Percentiles rank a stretch among this genome's conserved stretches.
Conservation (phyloP, 225 moss, liverwort and hornwort species). For the Polytrichum formosum region DNA sequence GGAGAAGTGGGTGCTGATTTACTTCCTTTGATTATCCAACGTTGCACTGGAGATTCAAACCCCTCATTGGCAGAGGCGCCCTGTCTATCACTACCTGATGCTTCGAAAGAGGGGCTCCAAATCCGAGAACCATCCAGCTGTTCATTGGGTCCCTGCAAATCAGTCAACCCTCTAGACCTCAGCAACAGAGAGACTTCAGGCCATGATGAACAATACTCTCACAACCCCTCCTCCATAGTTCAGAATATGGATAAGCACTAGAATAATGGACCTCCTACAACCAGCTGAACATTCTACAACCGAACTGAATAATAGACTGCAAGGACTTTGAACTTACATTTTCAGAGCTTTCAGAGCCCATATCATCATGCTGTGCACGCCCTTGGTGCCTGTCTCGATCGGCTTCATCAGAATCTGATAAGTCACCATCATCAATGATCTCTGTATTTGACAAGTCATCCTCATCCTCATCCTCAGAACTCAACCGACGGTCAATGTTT, state of each 20-base stretch:
- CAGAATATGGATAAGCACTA: neutral
- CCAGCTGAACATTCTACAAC: neutral
- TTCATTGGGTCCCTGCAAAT: slow-evolving; percentile 46
- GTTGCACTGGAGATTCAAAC: slow-evolving; percentile 23
- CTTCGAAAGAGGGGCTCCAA: slow-evolving; percentile 47
- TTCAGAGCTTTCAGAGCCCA: slow-evolving; percentile 24
- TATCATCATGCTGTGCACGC: slow-evolving; percentile 7
- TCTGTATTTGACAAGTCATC: slow-evolving; percentile 45
- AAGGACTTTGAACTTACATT: slow-evolving; percentile 15
- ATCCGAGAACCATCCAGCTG: slow-evolving; percentile 46
- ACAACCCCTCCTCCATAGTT: neutral
- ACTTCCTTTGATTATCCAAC: slow-evolving; percentile 22
- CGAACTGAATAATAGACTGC: neutral
- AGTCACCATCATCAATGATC: slow-evolving; percentile 28
- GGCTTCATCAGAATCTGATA: slow-evolving; percentile 50
- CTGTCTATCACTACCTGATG: slow-evolving; percentile 22
- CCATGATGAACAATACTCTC: neutral
- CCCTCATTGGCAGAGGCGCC: slow-evolving; percentile 17
- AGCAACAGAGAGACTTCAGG: neutral
- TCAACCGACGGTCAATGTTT: slow-evolving; percentile 57
- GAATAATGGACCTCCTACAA: neutral
- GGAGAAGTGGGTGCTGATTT: slow-evolving; percentile 36
- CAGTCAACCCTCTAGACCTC: neutral
- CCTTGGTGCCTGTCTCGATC: slow-evolving; percentile 16
- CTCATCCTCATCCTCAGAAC: slow-evolving; percentile 42